These are phyloP conservation scores for Zygoascus hellenicus DNA, from an alignment of 1,139 yeast species.

Conservation along the genomic window DNA sequence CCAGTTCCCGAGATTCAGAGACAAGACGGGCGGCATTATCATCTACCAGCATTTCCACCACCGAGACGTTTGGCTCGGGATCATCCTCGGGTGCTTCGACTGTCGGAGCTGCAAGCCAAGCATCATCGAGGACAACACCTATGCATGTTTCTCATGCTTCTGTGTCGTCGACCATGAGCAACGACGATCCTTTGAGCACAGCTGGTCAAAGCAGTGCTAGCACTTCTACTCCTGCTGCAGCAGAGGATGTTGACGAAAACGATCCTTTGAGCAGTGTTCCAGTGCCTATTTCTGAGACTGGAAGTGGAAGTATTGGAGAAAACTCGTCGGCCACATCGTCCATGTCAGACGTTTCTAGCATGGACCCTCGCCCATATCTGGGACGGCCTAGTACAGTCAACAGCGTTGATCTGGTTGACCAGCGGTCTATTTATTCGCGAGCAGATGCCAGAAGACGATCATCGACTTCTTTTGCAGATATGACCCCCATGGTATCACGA, in stretches of 20 bases:
- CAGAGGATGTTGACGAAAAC: slow-evolving; percentile 3
- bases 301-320: not conserved
- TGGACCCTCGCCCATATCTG: not conserved
- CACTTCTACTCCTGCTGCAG: not conserved
- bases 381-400: slow-evolving; percentile 11
- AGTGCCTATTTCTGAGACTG: not conserved
- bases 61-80: slow-evolving; percentile 1
- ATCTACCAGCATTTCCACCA: not conserved
- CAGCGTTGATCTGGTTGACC: slow-evolving; percentile 21
- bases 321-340: not conserved
- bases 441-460: not conserved
- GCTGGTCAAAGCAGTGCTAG: not conserved
- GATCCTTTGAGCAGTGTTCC: slow-evolving; percentile 7
- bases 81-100: slow-evolving; percentile 2
- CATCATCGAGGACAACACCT: slow-evolving; percentile 1
- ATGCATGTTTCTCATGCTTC: slow-evolving; percentile 1
- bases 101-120: slow-evolving; percentile 1
- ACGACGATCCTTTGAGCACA: too few relatives aligned
- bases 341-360: not conserved
- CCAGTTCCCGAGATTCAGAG: not conserved
- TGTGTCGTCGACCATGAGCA: not conserved
- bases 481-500: not conserved
- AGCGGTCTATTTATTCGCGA: slow-evolving; percentile 1
- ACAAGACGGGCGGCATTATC: not conserved
- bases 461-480: slow-evolving; percentile 8